Base-by-base conservation (phyloP, 768 basidiomycete genomes). In the Lentinus tigrinus region DNA sequence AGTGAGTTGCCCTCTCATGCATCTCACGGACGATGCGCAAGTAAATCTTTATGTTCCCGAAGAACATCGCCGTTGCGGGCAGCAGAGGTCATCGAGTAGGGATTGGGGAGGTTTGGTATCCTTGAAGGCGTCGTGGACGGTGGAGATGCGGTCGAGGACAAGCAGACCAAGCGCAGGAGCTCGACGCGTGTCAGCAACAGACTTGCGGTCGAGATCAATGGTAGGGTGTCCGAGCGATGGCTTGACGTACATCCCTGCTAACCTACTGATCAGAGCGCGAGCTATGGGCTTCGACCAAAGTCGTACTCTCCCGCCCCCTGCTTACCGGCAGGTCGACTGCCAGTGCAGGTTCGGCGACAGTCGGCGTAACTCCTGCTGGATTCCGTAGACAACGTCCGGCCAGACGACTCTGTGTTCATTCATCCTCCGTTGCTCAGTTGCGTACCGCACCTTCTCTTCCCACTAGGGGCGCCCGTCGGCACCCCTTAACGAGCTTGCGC, bases 121-220 rank as follows among this genome's bases (percentile, higher is more conserved):
- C 77, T 84, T 36, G 96, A 97, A 38, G 97, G 95, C n/a, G 94
- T 99, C 2, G 96, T 98, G 2, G 95, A 98, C 70, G 97, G 97
- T 2, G 97, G 97, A 1, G 97, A 99, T 70, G 96, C 98, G 67
- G 84, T 99, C 1, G 97, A 99, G 72, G 96, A 98, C 69, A 95
- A 96, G 70, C 77, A 87, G 34, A 79, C 83, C 6, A 93, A 94
- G 74, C 78, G 95, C 57, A 80, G 88, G 62, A 96, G 93, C 68
- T 78, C 83, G 7, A 72, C 82, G 10, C 81, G 91, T 56, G 91
- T 98, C 36, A 80, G 93, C 54, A 98, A 98, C 70, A 83, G 83
- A n/a, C 74, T 99, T 54, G 77, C 81, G 11, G 81, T 87, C 23
- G 76, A 81, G 62, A 58, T 69, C 10, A 77, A 78, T 40, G 94